Conservation (phyloP, 768 basidiomycete species). For the Harrya chromipes region DNA sequence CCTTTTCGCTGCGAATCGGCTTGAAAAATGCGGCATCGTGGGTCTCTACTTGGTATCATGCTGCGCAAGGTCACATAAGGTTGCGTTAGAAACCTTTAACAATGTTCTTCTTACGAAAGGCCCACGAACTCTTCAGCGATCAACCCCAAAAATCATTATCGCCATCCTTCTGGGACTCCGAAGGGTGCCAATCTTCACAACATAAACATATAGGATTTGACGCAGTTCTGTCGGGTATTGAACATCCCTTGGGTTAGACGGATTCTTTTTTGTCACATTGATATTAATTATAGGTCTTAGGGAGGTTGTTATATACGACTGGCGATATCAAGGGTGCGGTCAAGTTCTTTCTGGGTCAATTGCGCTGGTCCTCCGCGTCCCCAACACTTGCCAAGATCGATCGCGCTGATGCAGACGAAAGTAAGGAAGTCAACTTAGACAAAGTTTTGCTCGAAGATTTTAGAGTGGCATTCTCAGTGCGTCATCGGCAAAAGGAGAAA, state of each 20-base stretch:
- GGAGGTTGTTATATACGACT: conserved; percentile 85
- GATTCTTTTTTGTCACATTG: conserved; percentile 2
- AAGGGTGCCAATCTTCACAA: conserved; percentile 43
- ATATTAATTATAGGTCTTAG: conserved; percentile 37
- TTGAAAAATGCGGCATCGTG: conserved; percentile 85
- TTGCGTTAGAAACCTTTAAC: conserved; percentile 73
- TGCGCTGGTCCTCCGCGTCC: conserved; percentile 45
- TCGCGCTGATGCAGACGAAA: conserved; percentile 20
- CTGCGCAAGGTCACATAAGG: neutral
- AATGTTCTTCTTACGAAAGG: conserved; percentile 73
- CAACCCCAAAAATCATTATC: conserved; percentile 59
- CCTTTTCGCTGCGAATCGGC: conserved; percentile 64
- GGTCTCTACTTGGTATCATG: conserved; percentile 30
- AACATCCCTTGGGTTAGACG: conserved; percentile 68
- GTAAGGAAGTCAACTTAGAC: conserved; percentile 44
- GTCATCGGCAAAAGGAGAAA: conserved; percentile 14
- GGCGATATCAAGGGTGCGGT: conserved; percentile 80
- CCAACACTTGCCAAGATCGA: conserved; percentile 17
- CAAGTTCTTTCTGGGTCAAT: conserved; percentile 68
- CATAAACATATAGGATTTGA: conserved; percentile 48
- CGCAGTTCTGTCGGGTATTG: conserved; percentile 66
- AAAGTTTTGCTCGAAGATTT: conserved; percentile 86
- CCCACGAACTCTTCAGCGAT: conserved; percentile 58
- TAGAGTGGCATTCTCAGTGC: conserved; percentile 76
- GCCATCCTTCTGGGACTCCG: conserved; percentile 78